These are phyloP conservation scores for Botryotinia narcissicola DNA, from an alignment of 2,329 filamentous ascomycete genomes.

Conservation along the genomic window DNA sequence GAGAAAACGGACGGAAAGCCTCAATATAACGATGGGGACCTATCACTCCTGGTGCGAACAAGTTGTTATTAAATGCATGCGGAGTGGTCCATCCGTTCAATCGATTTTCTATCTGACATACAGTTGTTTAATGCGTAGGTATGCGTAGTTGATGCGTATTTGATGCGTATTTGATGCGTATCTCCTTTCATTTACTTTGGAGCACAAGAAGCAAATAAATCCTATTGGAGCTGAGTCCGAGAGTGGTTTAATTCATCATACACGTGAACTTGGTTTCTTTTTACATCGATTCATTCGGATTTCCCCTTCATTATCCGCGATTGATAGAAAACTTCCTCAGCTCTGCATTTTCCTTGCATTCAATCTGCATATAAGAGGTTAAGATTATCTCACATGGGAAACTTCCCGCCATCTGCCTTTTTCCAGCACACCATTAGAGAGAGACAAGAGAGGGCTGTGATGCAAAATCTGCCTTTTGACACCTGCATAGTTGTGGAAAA, in stretches of 20 bases:
- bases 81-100: slow-evolving; percentile 17
- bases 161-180: slow-evolving; percentile 12
- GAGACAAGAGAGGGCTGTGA: background rate
- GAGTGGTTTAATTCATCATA: background rate
- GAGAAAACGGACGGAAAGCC: background rate
- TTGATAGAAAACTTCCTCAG: slow-evolving; percentile 5
- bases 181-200: slow-evolving; percentile 5
- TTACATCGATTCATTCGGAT: slow-evolving; percentile 11
- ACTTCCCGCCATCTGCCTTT: background rate
- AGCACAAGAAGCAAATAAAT: slow-evolving; percentile 3
- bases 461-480: slow-evolving; percentile 8
- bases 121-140: slow-evolving; percentile 15
- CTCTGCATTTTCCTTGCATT: slow-evolving; percentile 4
- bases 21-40: slow-evolving; percentile 16
- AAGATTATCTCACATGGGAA: slow-evolving; percentile 10
- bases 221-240: slow-evolving; percentile 9
- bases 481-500: slow-evolving; percentile 16
- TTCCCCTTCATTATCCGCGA: slow-evolving; percentile 13
- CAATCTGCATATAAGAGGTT: slow-evolving; percentile 10
- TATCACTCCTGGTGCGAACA: background rate
- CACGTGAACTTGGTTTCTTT: background rate
- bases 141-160: slow-evolving; percentile 16
- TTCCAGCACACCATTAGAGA: background rate
- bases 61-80: background rate
- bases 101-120: slow-evolving; percentile 21